Evolutionary conservation across 805 yeast genomes (phyloP), one percentile per base, ranked within the genome.

Genomic region (Candida manassasensis): DNA sequence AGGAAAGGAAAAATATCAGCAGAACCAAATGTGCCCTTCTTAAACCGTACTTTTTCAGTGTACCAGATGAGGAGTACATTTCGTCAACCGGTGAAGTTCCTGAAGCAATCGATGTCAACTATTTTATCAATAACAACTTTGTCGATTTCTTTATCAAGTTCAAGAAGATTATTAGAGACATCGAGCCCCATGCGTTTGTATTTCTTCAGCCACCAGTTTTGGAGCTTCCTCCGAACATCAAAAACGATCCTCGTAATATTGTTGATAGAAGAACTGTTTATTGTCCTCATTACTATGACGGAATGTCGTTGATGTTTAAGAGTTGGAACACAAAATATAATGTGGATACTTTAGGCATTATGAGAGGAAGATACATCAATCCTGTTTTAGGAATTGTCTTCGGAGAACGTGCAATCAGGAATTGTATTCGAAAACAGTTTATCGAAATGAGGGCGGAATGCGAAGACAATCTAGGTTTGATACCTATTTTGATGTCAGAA

Each of bases 231-330:
- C 96, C 97, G 2, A 53, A 59, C 8, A 56, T 85, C 41, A 69
- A 68, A 39, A 71, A 69, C 9, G 69, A 74, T 27, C 53, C 61
- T 1, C 52, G 69, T 9, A 53, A 64, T 3, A 52, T 79, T n/a
- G 52, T 83, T 10, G 93, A 84, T 48, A 53, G 64, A 1, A 73
- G 72, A 34, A 80, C 90, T 0, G 77, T 84, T 2, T 81, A 80
- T 47, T 79, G 95, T 13, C 93, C 95, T 2, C 98, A 90, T 59
- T 90, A 81, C 55, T 90, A 90, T 54, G 98, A 90, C 55, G 98
- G 97, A 0, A 73, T 90, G 79, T 84, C 97, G 2, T 63, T 90
- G 24, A 81, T 93, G 89, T 83, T 84, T 57, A 87, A 88, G 59
- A 75, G 81, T 4, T 93, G 98, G 98, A 85, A 84, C 50, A 67